Base-by-base conservation (phyloP, 768 basidiomycete genomes). In the Collybia sordida region DNA sequence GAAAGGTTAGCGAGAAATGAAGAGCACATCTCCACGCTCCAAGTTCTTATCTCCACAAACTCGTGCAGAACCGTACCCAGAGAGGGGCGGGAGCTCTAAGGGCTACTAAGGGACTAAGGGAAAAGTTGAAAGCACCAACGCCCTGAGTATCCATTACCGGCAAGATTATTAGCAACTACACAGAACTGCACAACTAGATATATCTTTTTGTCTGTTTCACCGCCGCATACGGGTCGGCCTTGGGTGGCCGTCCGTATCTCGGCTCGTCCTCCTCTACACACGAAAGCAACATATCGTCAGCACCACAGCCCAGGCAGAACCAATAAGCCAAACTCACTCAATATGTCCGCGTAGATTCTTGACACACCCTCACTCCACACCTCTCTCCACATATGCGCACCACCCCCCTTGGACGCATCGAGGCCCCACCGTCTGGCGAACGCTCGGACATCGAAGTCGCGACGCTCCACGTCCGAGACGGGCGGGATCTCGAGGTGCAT, bases 361-460 rank as follows among this genome's bases (percentile, higher is more conserved):
- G 73, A 75, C 12, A 91, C 88, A 7, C 74, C 68, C 56, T 78
- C 69, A 57, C 83, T 75, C 90, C 91, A 94, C 35, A 83, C 74
- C 56, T 82, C 82, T 61, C 93, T 76, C 82, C 86, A 95, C 85
- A 94, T 90, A 65, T 88, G 85, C 4, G 75, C 83, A 5, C 88
- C 93, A 17, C 88, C 88, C 28, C 89, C 86, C 28, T 65, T 62
- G 23, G 69, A 69, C 18, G 67, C 73, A 59, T 82, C 73, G 44
- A 90, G 62, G 34, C 73, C 74, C 69, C 86, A 80, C 52, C 73
- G 60, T 40, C 65, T 64, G 47, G 77, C 71, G 59, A 95, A 93
- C 27, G 69, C 70, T 44, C 90, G 78, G 35, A 87, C 75, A 65
- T 86, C 65, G 63, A 94, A 93, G 3, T 77, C 77, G 8, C 70